phyloP scores from a whole-genome alignment of 768 basidiomycete species.

The Phylloporus scabripes region DNA sequence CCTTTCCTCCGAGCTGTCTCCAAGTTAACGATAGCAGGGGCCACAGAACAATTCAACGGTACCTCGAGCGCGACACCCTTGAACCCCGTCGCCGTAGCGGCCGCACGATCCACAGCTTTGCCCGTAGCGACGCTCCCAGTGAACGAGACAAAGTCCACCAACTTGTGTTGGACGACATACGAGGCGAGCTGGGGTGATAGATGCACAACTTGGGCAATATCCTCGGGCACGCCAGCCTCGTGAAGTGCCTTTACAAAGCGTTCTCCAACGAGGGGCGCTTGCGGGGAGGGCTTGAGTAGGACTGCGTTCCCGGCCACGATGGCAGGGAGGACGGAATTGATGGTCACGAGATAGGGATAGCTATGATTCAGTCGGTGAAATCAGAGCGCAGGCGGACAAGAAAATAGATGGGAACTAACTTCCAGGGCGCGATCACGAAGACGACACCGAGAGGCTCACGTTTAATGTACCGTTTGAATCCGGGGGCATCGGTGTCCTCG shows the following conservation, averaged over 20 bases:
- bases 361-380: slow-evolving; percentile 32
- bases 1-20: slow-evolving; percentile 86
- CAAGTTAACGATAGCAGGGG: slow-evolving; percentile 3
- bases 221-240: slow-evolving; percentile 73
- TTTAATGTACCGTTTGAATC: slow-evolving; percentile 78
- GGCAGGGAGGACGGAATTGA: slow-evolving; percentile 91
- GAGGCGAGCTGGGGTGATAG: slow-evolving; percentile 58
- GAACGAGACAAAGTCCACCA: slow-evolving; percentile 81
- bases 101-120: slow-evolving; percentile 63
- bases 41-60: not conserved
- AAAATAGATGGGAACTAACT: slow-evolving; percentile 44
- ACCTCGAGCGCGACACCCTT: slow-evolving; percentile 88
- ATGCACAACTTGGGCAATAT: slow-evolving; percentile 72
- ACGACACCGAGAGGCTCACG: slow-evolving; percentile 84
- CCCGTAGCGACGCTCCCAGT: slow-evolving; percentile 86
- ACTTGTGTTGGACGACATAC: slow-evolving; percentile 55
- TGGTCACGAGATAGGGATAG: slow-evolving; percentile 83
- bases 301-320: slow-evolving; percentile 88
- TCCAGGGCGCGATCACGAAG: slow-evolving; percentile 88
- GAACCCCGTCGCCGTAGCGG: slow-evolving; percentile 61
- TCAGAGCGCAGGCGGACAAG: not conserved
- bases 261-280: slow-evolving; percentile 87
- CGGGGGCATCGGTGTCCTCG: slow-evolving; percentile 73
- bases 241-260: slow-evolving; percentile 63
- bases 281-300: slow-evolving; percentile 92